These are phyloP conservation scores for Dendrocalamus sinicus DNA, from an alignment of 176 grass and related monocot species.

Conservation along the genomic window DNA sequence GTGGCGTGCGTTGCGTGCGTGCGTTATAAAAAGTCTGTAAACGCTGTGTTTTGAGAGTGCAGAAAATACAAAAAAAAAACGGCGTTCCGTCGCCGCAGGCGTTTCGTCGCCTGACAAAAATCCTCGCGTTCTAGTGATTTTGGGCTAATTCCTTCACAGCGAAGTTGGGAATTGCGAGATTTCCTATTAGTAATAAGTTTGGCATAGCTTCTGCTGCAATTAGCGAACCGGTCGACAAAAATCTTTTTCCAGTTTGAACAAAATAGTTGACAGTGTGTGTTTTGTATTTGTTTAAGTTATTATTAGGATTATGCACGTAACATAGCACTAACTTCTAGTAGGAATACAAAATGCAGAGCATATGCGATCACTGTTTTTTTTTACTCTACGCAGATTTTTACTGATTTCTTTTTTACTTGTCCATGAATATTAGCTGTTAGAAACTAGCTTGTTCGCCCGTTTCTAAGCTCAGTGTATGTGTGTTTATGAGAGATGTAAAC, in stretches of 20 bases:
- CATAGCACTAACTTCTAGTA: conserved; percentile 4
- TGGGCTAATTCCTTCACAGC: too few species aligned
- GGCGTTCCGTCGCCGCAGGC: too few species aligned
- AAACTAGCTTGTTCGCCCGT: not conserved
- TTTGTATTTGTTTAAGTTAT: not conserved
- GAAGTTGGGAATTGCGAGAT: too few species aligned
- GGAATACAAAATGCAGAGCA: not conserved
- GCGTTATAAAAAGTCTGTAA: too few species aligned
- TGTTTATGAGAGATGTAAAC: conserved; percentile 26
- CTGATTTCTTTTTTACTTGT: not conserved
- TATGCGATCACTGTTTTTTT: conserved; percentile 1
- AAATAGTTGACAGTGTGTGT: not conserved
- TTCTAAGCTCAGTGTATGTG: not conserved
- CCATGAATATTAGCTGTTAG: not conserved
- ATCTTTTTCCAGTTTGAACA: not conserved
- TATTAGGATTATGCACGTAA: not conserved
- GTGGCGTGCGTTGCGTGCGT: too few species aligned
- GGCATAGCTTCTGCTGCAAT: conserved; percentile 6
- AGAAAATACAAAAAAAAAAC: too few species aligned
- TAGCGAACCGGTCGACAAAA: not conserved
- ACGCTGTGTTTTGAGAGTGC: too few species aligned
- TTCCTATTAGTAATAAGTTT: too few species aligned
- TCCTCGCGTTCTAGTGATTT: too few species aligned
- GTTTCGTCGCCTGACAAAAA: too few species aligned
- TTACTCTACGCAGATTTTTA: not conserved